Evolutionary conservation across 305 asterid species (phyloP), one percentile per base, ranked within the genome.

Genomic region (Plantago lanceolata): DNA sequence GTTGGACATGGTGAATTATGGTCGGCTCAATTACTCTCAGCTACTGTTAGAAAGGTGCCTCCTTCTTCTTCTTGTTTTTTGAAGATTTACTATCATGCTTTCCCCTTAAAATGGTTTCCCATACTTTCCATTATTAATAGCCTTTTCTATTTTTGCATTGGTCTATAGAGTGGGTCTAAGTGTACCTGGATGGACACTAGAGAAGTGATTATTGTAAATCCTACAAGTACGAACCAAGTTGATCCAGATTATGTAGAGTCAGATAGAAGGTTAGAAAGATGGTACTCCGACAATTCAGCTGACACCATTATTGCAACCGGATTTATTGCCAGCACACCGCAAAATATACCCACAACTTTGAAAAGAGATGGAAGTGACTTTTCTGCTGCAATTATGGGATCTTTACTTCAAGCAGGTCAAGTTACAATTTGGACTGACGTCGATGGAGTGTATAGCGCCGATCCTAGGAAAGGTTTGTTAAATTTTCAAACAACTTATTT

Each of bases 341-440:
- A 89, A 72, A 84, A 88, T 73, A 90, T 93, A 65, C 96, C 96
- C 60, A 93, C 99, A 48, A 93, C 99, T 70, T 81, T 93, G 84
- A 93, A 93, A 79, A 84, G 99, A 76, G 99, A 93, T 60, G 99
- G 99, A 48, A 93, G 99, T 73, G 99, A 93, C 78, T 93, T 93
- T 82, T 93, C 99, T 64, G 99, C 99, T 59, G 99, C 99, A 68
- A 93, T 93, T 63, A 83, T 93, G 94, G 95, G 96, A 67, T 88
- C 99, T 55, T 81, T 93, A 70, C 79, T 90, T 61, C 82, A 53
- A 82, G 99, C 99, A 29, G 78, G 94, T 21, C 96, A 85, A 82
- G 94, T 93, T 64, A 93, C 99, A 43, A 89, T 93, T 50, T 93
- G 99, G 99, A 93, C 99, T 24, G 99, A 93, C 48, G 97, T 93